Conservation (phyloP, 164 flowering plant genomes). For the Akebia trifoliata region DNA sequence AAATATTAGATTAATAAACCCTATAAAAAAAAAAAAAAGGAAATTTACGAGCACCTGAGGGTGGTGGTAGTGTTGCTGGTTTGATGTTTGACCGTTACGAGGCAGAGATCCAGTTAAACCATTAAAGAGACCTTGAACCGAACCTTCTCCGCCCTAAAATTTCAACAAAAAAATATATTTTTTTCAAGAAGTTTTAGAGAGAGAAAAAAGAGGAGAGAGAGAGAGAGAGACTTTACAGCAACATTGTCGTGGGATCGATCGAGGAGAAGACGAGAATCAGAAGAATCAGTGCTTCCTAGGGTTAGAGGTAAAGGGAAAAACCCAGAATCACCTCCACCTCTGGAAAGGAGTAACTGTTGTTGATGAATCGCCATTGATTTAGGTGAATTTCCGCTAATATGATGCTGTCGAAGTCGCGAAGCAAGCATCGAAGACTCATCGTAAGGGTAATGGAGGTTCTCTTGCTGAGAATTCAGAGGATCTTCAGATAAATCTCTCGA, state of each 20-base stretch:
- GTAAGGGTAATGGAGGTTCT: slow-evolving; percentile 15
- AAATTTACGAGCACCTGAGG: slow-evolving; percentile 33
- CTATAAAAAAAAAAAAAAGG: not conserved
- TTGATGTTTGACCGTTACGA: slow-evolving; percentile 31
- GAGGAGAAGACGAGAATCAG: slow-evolving; percentile 17
- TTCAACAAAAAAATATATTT: not conserved
- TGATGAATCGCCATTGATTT: slow-evolving; percentile 37
- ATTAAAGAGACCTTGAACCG: slow-evolving; percentile 52
- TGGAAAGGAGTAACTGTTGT: slow-evolving; percentile 43
- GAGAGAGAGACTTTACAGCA: slow-evolving; percentile 16
- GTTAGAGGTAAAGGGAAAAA: slow-evolving; percentile 31
- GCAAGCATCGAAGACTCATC: slow-evolving; percentile 55
- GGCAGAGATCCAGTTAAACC: slow-evolving; percentile 56
- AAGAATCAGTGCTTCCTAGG: slow-evolving; percentile 21
- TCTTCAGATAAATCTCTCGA: slow-evolving; percentile 22
- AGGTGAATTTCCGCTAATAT: slow-evolving; percentile 45
- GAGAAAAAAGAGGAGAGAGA: not conserved
- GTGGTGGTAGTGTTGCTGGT: slow-evolving; percentile 43
- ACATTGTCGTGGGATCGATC: slow-evolving; percentile 25
- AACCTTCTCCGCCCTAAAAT: slow-evolving; percentile 42
- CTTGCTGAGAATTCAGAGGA: slow-evolving; percentile 15
- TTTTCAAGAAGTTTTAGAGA: no score
- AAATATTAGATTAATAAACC: not conserved
- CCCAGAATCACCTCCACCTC: slow-evolving; percentile 25
- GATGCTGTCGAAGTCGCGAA: slow-evolving; percentile 63